A percentile compares a stretch with the other conserved stretches of the same genome.
phyloP scores from a whole-genome alignment of 2,329 filamentous ascomycete genomes.

The Bimuria novae-zelandiae region DNA sequence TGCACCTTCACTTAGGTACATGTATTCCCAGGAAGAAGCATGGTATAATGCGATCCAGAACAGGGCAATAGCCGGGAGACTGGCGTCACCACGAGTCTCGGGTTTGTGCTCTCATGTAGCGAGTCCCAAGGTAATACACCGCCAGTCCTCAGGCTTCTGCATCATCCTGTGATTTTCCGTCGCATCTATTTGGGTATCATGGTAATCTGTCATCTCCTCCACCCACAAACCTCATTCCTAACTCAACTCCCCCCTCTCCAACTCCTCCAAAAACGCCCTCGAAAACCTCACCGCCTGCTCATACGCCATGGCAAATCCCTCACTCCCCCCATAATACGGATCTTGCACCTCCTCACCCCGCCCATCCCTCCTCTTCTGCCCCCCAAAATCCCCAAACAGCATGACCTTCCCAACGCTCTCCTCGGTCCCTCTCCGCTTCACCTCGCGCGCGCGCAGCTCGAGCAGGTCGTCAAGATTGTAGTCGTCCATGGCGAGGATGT shows the following conservation, averaged over 20 bases:
- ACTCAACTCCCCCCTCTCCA: conserved; percentile 46
- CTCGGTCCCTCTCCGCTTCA: conserved; percentile 43
- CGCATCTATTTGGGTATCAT: conserved; percentile 26
- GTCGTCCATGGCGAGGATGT: conserved; percentile 92
- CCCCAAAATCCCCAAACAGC: conserved; percentile 84
- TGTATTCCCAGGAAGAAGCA: too few relatives aligned
- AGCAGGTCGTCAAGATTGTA: conserved; percentile 76
- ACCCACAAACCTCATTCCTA: conserved; percentile 9
- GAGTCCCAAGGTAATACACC: too few relatives aligned
- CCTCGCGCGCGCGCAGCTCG: conserved; percentile 60
- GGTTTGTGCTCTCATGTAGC: too few relatives aligned
- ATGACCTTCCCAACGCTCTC: conserved; percentile 62
- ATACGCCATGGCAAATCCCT: conserved; percentile 85
- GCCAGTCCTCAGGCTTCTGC: too few relatives aligned
- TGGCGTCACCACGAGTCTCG: too few relatives aligned
- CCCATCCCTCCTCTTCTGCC: conserved; percentile 49
- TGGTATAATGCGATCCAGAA: too few relatives aligned
- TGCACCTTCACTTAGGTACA: too few relatives aligned
- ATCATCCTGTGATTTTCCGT: background rate
- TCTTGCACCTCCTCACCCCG: conserved; percentile 75
- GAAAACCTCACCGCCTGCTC: conserved; percentile 81
- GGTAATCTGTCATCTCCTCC: conserved; percentile 4
- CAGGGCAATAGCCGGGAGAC: too few relatives aligned
- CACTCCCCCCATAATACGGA: conserved; percentile 86
- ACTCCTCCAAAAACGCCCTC: conserved; percentile 72